Percentiles rank a stretch among this genome's conserved stretches.
phyloP scores from a whole-genome alignment of 306 rosid species.

The Gynostemma pentaphyllum region DNA sequence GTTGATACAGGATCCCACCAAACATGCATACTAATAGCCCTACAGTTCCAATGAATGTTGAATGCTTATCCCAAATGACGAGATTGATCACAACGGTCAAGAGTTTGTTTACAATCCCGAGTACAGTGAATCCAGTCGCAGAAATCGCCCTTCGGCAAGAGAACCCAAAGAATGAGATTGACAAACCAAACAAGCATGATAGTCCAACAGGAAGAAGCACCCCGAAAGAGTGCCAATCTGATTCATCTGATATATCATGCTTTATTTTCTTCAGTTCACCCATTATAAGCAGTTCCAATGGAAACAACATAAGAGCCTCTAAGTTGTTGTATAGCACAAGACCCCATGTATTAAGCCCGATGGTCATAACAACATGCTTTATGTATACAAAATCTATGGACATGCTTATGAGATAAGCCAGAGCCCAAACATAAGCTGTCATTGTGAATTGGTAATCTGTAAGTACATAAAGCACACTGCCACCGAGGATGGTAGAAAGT shows the following conservation, averaged over 20 bases:
- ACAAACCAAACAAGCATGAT: conserved; percentile 61
- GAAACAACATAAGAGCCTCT: conserved; percentile 76
- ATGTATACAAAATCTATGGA: conserved; percentile 77
- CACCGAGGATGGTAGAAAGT: conserved; percentile 55
- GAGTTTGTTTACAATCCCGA: conserved; percentile 75
- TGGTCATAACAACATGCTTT: conserved; percentile 76
- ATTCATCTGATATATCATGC: conserved; percentile 56
- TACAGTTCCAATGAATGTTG: conserved; percentile 61
- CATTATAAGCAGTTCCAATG: conserved; percentile 65
- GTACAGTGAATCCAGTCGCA: conserved; percentile 77
- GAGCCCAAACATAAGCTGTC: conserved; percentile 69
- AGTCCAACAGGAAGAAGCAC: conserved; percentile 60
- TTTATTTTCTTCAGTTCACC: conserved; percentile 66
- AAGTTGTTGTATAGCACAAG: conserved; percentile 74
- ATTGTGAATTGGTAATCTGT: conserved; percentile 75
- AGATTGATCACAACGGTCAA: conserved; percentile 68
- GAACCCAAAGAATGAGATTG: conserved; percentile 82
- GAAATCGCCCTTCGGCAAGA: conserved; percentile 80
- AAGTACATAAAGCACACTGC: conserved; percentile 57
- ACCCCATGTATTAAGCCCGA: conserved; percentile 75
- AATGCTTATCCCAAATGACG: conserved; percentile 73
- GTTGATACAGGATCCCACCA: conserved; percentile 70
- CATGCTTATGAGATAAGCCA: conserved; percentile 73
- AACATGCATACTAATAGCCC: conserved; percentile 74
- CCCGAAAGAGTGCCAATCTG: conserved; percentile 54